Conservation (phyloP, 768 basidiomycete species). For the Xerocomus potaroensis region DNA sequence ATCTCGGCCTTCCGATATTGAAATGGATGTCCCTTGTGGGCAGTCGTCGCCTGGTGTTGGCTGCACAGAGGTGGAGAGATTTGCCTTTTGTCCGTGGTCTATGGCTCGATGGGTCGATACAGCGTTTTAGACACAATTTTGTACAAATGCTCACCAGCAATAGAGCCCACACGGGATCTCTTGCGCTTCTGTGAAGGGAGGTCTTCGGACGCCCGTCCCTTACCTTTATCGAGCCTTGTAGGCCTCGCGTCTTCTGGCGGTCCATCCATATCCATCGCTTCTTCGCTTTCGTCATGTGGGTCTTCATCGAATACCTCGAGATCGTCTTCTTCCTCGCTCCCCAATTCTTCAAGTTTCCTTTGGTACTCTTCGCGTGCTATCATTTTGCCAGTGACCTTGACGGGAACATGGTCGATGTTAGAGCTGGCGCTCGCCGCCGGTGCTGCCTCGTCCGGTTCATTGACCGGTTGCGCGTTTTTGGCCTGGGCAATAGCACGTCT, state of each 20-base stretch:
- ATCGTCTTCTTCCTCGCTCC: conserved; percentile 40
- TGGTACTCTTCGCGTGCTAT: conserved; percentile 62
- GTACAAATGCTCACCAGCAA: conserved; percentile 50
- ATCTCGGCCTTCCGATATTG: conserved; percentile 20
- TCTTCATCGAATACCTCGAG: conserved; percentile 35
- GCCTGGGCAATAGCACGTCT: conserved; percentile 75
- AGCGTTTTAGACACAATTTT: too few species aligned
- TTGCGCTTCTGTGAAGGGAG: conserved; percentile 38
- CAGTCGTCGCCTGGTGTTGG: conserved; percentile 1
- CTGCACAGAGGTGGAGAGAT: not conserved
- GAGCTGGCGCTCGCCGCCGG: conserved; percentile 11
- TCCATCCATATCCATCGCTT: conserved; percentile 6
- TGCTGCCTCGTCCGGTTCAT: conserved; percentile 24
- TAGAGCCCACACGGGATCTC: conserved; percentile 57
- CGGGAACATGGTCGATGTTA: conserved; percentile 35
- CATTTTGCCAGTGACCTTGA: conserved; percentile 71
- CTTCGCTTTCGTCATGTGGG: conserved; percentile 3
- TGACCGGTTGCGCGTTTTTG: conserved; percentile 32
- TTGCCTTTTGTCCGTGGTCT: conserved; percentile 10
- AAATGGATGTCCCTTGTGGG: conserved; percentile 21
- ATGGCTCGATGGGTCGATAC: too few species aligned
- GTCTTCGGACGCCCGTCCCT: conserved; percentile 34
- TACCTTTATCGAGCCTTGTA: conserved; percentile 29
- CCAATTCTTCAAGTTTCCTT: conserved; percentile 44
- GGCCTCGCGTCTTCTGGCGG: not conserved